phyloP scores from a whole-genome alignment of 805 yeast species.

The Kluyveromyces aestuarii region DNA sequence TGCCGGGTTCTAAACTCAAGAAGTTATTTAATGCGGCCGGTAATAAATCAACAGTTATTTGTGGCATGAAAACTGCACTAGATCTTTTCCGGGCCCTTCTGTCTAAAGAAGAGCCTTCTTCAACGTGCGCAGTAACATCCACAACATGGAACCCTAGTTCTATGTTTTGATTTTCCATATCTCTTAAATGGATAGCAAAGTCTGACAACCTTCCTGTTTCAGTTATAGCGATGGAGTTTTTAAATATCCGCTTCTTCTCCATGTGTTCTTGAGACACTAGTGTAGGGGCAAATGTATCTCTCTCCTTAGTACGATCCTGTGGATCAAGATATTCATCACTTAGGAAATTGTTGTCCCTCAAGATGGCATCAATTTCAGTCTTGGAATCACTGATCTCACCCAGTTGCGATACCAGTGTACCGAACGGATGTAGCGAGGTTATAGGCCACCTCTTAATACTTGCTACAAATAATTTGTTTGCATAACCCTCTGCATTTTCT shows the following conservation, averaged over 20 bases:
- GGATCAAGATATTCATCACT: slow-evolving; percentile 69
- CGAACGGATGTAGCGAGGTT: slow-evolving; percentile 96
- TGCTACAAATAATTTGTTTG: slow-evolving; percentile 80
- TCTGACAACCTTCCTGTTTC: slow-evolving; percentile 40
- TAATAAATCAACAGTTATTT: slow-evolving; percentile 53
- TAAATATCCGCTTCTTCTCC: slow-evolving; percentile 14
- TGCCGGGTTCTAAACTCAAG: slow-evolving; percentile 52
- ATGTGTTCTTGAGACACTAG: slow-evolving; percentile 15
- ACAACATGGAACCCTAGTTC: slow-evolving; percentile 82
- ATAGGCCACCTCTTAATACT: slow-evolving; percentile 99
- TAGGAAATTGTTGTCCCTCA: slow-evolving; percentile 77
- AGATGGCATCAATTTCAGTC: slow-evolving; percentile 79
- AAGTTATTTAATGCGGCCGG: slow-evolving; percentile 56
- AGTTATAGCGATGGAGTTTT: slow-evolving; percentile 27
- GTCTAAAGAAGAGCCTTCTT: slow-evolving; percentile 69
- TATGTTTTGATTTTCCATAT: slow-evolving; percentile 43
- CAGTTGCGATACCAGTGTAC: slow-evolving; percentile 78
- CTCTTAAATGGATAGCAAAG: slow-evolving; percentile 74
- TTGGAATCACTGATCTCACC: slow-evolving; percentile 71
- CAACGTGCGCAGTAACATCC: slow-evolving; percentile 67
- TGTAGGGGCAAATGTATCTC: slow-evolving; percentile 16
- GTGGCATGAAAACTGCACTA: slow-evolving; percentile 81
- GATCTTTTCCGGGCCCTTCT: slow-evolving; percentile 87
- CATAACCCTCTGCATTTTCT: slow-evolving; percentile 78
- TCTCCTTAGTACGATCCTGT: slow-evolving; percentile 24